Evolutionary conservation across 2,329 filamentous ascomycete species (phyloP).

Genomic region (Ceratocystis alfenasii): DNA sequence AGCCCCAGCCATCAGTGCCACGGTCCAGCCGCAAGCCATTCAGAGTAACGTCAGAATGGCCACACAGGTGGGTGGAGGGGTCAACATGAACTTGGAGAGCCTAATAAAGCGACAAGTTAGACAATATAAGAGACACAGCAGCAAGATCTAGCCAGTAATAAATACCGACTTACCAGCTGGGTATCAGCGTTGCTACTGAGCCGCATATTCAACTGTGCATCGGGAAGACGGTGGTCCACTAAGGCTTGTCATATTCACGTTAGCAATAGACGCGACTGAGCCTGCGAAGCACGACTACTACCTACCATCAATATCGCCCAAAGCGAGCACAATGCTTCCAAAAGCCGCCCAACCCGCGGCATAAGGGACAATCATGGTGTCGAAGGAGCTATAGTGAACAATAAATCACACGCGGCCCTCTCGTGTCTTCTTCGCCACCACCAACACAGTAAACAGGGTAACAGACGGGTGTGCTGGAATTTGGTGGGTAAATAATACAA

Average conservation of each 20-base stretch:
- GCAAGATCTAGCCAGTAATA: not conserved
- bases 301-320: not conserved
- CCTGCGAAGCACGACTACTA: not conserved
- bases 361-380: slow-evolving; percentile 1
- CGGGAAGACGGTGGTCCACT: slow-evolving; percentile 6
- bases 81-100: slow-evolving; percentile 18
- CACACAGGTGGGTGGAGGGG: slow-evolving; percentile 15
- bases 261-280: not conserved
- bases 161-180: slow-evolving; percentile 17
- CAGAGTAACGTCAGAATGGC: slow-evolving; percentile 17
- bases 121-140: not conserved
- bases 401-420: not conserved
- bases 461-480: not conserved
- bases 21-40: slow-evolving; percentile 16
- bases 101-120: slow-evolving; percentile 4
- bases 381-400: not conserved
- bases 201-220: slow-evolving; percentile 22
- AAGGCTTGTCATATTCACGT: not conserved
- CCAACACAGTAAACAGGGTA: slow-evolving; percentile 2
- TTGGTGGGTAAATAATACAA: slow-evolving; percentile 12
- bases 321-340: not conserved
- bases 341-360: not conserved
- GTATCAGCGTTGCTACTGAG: slow-evolving; percentile 19
- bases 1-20: slow-evolving; percentile 11
- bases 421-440: not conserved